Conservation (phyloP, 129 eudicot genomes). For the Ambrosia trifida region DNA sequence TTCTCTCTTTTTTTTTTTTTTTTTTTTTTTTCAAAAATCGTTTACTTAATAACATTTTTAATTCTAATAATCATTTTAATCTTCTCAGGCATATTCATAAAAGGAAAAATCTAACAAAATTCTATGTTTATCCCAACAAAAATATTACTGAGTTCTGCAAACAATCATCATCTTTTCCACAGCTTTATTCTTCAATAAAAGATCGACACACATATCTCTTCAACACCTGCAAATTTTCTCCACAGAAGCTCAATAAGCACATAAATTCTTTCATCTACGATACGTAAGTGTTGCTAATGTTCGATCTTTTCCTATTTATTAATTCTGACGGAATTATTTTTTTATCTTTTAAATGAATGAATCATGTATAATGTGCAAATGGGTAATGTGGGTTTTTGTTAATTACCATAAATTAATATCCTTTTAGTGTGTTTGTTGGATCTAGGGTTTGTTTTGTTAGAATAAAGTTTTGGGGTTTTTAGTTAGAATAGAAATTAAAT, state of each 20-base stretch:
- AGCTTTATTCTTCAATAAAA: neutral
- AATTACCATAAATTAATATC: constrained; percentile 1
- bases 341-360: neutral
- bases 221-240: neutral
- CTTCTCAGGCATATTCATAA: too few species aligned
- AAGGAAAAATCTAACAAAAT: neutral
- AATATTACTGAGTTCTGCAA: neutral
- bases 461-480: constrained; percentile 22
- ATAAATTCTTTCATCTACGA: constrained; percentile 8
- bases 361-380: neutral
- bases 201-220: constrained; percentile 6
- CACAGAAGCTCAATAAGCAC: constrained; percentile 12
- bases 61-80: too few species aligned
- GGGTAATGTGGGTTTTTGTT: constrained; percentile 10
- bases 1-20: neutral
- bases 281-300: constrained; percentile 12
- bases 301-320: neutral
- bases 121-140: constrained; percentile 27
- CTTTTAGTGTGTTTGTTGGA: constrained; percentile 25
- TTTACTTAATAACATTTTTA: too few species aligned
- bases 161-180: neutral
- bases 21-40: neutral
- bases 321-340: neutral
- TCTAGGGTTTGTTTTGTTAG: constrained; percentile 24
- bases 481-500: constrained; percentile 6